phyloP scores from a whole-genome alignment of 495 filamentous ascomycete genomes.

The Cladorrhinum samala region DNA sequence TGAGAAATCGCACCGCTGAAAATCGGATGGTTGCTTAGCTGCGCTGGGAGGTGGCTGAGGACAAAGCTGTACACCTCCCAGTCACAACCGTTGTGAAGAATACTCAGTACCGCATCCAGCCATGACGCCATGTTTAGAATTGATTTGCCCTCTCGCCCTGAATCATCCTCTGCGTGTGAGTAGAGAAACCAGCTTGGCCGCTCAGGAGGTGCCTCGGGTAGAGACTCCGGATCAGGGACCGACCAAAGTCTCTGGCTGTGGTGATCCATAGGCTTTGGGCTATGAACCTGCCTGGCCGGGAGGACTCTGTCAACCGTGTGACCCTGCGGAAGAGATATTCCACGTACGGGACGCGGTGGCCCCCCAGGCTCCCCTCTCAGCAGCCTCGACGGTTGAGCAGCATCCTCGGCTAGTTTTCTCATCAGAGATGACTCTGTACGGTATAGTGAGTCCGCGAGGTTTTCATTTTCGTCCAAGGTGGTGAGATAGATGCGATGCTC shows the following conservation, averaged over 20 bases:
- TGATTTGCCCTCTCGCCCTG: slow-evolving; percentile 12
- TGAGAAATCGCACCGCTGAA: slow-evolving; percentile 66
- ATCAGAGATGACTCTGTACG: slow-evolving; percentile 54
- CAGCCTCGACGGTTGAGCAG: slow-evolving; percentile 33
- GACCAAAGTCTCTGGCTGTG: slow-evolving; percentile 45
- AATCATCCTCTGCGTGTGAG: slow-evolving; percentile 12
- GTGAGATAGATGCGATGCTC: slow-evolving; percentile 64
- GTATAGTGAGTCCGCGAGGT: slow-evolving; percentile 63
- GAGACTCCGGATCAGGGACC: slow-evolving; percentile 44
- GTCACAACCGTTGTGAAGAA: slow-evolving; percentile 71
- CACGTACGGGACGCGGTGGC: slow-evolving; percentile 35
- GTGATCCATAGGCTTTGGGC: slow-evolving; percentile 26
- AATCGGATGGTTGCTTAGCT: slow-evolving; percentile 83
- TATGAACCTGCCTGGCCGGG: slow-evolving; percentile 31
- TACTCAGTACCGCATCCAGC: slow-evolving; percentile 65
- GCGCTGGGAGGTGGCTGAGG: slow-evolving; percentile 77
- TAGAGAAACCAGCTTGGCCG: slow-evolving; percentile 41
- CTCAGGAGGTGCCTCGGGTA: slow-evolving; percentile 39
- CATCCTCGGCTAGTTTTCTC: slow-evolving; percentile 46
- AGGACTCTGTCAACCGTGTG: slow-evolving; percentile 32
- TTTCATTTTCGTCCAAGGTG: slow-evolving; percentile 58
- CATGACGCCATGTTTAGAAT: slow-evolving; percentile 64
- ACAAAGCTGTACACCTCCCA: slow-evolving; percentile 96
- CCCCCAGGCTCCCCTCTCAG: slow-evolving; percentile 31
- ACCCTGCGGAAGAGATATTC: slow-evolving; percentile 41